Evolutionary conservation across 441 rosid genomes (phyloP).

Genomic region (Arabidopsis hybrid): DNA sequence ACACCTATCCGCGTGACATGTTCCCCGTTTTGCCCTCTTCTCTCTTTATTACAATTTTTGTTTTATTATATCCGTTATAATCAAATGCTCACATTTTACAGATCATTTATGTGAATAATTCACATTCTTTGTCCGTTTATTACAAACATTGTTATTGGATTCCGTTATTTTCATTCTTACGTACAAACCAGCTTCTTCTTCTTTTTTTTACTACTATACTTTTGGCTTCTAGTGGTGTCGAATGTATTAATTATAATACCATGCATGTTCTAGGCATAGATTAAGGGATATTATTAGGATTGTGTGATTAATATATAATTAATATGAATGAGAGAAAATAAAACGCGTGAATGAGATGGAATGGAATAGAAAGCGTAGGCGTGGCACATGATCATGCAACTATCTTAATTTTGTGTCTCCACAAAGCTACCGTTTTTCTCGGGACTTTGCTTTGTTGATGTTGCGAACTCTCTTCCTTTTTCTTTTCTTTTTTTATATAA

Average conservation of each 20-base stretch:
- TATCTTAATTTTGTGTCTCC: conserved; percentile 44
- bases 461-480: conserved; percentile 36
- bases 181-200: conserved; percentile 15
- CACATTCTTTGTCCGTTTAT: conserved; percentile 50
- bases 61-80: conserved; percentile 33
- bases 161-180: conserved; percentile 48
- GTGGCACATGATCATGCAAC: conserved; percentile 49
- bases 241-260: conserved; percentile 19
- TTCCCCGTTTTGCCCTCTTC: conserved; percentile 52
- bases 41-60: conserved; percentile 36
- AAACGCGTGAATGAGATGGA: conserved; percentile 45
- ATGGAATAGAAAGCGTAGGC: conserved; percentile 43
- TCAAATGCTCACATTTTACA: conserved; percentile 33
- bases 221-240: conserved; percentile 40
- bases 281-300: conserved; percentile 44
- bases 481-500: not conserved
- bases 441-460: conserved; percentile 43
- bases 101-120: conserved; percentile 40
- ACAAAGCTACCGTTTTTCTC: conserved; percentile 44
- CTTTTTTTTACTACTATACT: not conserved
- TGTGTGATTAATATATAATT: conserved; percentile 1
- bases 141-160: conserved; percentile 49
- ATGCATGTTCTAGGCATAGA: conserved; percentile 44
- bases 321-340: not conserved
- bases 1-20: conserved; percentile 50